Percentiles rank a stretch among this genome's conserved stretches.
Conservation (phyloP, 2,329 filamentous ascomycete genomes). For the Metarhizium humberi region DNA sequence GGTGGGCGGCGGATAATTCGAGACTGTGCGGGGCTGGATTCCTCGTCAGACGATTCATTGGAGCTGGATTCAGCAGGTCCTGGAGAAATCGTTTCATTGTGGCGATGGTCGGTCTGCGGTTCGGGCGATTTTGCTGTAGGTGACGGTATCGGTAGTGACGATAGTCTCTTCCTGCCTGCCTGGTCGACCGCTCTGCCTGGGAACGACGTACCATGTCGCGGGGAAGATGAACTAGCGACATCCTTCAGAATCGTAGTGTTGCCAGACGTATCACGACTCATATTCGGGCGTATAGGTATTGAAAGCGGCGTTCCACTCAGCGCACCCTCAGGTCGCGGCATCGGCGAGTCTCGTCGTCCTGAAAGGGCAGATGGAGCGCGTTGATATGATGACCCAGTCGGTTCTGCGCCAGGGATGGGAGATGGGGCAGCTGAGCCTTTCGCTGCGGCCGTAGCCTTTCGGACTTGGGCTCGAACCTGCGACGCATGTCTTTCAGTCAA, state of each 20-base stretch:
- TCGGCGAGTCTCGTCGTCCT: conserved; percentile 47
- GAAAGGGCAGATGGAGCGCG: conserved; percentile 46
- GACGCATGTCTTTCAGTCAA: conserved; percentile 85
- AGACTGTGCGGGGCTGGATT: conserved; percentile 46
- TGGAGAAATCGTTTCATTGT: conserved; percentile 21
- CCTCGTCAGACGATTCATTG: conserved; percentile 34
- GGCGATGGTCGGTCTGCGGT: conserved; percentile 9
- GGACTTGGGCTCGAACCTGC: conserved; percentile 83
- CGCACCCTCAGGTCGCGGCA: conserved; percentile 37
- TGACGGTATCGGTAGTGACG: conserved; percentile 33
- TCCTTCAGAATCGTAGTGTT: conserved; percentile 33
- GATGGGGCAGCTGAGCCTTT: conserved; percentile 49
- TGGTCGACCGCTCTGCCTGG: conserved; percentile 18
- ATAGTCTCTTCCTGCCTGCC: conserved; percentile 27
- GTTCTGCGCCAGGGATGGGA: conserved; percentile 43
- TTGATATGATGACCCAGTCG: conserved; percentile 23
- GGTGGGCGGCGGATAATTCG: conserved; percentile 52
- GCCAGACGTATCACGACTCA: conserved; percentile 38
- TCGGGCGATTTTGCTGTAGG: conserved; percentile 15
- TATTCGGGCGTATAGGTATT: conserved; percentile 32
- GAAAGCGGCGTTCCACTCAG: conserved; percentile 33
- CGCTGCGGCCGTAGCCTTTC: conserved; percentile 55
- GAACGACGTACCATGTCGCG: conserved; percentile 8
- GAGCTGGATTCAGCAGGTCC: conserved; percentile 28
- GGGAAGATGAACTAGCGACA: conserved; percentile 23